Evolutionary conservation across 768 basidiomycete genomes (phyloP).

Genomic region (Fomitopsis pulvina): DNA sequence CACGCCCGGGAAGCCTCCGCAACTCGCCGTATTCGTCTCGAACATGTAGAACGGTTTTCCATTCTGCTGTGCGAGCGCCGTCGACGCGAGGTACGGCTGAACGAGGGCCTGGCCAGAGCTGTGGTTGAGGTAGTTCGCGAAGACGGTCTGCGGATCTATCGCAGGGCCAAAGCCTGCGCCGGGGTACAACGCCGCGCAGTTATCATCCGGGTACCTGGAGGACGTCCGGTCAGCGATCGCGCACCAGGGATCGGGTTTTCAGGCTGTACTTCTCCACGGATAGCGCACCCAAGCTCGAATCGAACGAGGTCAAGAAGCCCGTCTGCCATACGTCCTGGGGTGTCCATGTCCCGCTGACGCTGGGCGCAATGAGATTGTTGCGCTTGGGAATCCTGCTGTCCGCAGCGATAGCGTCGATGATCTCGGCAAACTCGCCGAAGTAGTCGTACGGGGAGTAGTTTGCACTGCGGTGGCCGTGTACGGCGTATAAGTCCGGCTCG

Average conservation of each 20-base stretch:
- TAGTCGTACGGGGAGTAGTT: constrained; percentile 34
- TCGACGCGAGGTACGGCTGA: constrained; percentile 43
- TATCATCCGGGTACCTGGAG: constrained; percentile 51
- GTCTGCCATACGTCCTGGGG: constrained; percentile 48
- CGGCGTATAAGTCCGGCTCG: constrained; percentile 70
- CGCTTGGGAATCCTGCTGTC: constrained; percentile 33
- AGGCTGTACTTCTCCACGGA: constrained; percentile 47
- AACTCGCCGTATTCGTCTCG: constrained; percentile 51
- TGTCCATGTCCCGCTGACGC: constrained; percentile 47
- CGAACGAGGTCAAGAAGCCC: constrained; percentile 39
- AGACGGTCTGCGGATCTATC: constrained; percentile 38
- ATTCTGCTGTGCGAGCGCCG: constrained; percentile 30
- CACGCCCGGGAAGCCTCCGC: constrained; percentile 43
- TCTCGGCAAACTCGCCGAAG: constrained; percentile 40
- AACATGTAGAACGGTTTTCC: constrained; percentile 46
- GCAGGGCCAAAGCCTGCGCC: constrained; percentile 29
- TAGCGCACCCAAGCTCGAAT: constrained; percentile 35
- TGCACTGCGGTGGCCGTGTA: constrained; percentile 28
- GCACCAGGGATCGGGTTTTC: background rate
- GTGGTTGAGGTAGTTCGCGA: constrained; percentile 57
- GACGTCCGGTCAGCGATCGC: background rate
- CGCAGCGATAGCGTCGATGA: constrained; percentile 37
- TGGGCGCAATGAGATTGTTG: constrained; percentile 56
- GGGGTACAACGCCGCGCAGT: constrained; percentile 46
- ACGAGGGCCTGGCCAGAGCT: constrained; percentile 42